Evolutionary conservation across 768 basidiomycete species (phyloP), one percentile per base, ranked within the genome.

Genomic region (Chalciporus sphaerocephalus): DNA sequence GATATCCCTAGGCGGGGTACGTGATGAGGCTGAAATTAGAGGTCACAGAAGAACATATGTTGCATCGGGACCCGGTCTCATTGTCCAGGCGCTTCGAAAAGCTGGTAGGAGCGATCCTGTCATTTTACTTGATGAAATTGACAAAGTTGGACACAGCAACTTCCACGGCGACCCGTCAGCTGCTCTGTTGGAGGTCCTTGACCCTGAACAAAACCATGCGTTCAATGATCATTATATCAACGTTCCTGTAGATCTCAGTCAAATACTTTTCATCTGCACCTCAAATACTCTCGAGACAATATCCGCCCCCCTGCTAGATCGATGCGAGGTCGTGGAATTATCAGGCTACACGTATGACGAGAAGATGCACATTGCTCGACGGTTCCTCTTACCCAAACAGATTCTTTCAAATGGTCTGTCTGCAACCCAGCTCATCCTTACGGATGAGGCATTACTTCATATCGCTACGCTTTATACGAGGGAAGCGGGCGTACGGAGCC

Each of bases 181-280:
- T 30, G 93, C 93, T 0, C 65, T 97, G 48, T 69, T 97, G 4
- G 93, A 97, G 58, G 92, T 94, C 0, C 74, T 97, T 42, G 94
- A 96, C 61, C 94, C 94, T 0, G 94, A 96, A 61, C 92, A 95
- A 65, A 94, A 93, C 51, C 78, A 87, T 58, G 74, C 80, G 0
- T 90, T 90, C 59, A 87, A 85, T 60, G 93, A 96, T 64, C 93
- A 96, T 67, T 95, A 92, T 58, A 78, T 93, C 60, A 91, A 92
- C 49, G 83, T 89, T 9, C 90, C 91, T 2, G 78, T 94, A 42
- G 90, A 94, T 55, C 76, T 95, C 40, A 87, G 85, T 44, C 90
- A 89, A 59, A 82, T 94, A 12, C 72, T 95, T 16, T 95, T 96
- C 66, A 87, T 96, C 51, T 94, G 92, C 54, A 95, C 94, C 0